Conservation (phyloP, 2,329 filamentous ascomycete species). For the Chrysoporthe cubensis region DNA sequence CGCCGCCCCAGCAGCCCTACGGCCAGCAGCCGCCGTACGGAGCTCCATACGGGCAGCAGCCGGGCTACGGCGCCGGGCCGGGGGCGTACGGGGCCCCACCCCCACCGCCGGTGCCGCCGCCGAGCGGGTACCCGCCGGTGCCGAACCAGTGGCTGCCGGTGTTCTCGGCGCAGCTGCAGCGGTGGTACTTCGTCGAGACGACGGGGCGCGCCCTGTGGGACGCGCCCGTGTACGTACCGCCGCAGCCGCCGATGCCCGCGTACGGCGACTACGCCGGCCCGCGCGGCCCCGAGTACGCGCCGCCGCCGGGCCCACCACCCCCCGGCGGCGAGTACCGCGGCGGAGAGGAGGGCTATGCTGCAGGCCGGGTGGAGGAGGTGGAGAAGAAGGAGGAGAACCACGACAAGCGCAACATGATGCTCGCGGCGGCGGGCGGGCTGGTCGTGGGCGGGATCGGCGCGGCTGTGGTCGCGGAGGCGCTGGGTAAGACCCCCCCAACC, state of each 20-base stretch:
- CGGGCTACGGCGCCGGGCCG: conserved; percentile 9
- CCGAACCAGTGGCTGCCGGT: conserved; percentile 59
- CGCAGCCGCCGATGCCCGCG: conserved; percentile 28
- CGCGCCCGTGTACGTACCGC: conserved; percentile 36
- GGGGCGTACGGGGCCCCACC: conserved; percentile 24
- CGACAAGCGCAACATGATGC: conserved; percentile 57
- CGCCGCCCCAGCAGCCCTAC: conserved; percentile 22
- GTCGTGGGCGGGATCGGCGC: conserved; percentile 61
- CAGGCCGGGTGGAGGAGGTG: neutral
- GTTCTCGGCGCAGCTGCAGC: conserved; percentile 57
- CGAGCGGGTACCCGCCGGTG: conserved; percentile 44
- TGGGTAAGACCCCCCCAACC: conserved; percentile 44
- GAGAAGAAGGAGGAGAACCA: conserved; percentile 45
- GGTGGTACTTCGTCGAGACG: conserved; percentile 62
- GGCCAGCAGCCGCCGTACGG: conserved; percentile 25
- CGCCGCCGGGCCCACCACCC: conserved; percentile 14
- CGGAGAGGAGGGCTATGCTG: conserved; percentile 10
- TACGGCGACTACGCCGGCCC: conserved; percentile 29
- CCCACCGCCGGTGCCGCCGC: conserved; percentile 27
- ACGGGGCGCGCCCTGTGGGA: conserved; percentile 64
- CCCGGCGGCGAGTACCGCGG: conserved; percentile 14
- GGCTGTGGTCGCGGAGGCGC: conserved; percentile 59
- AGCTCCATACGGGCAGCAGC: conserved; percentile 29
- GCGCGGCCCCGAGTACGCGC: conserved; percentile 21
- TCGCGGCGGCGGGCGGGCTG: conserved; percentile 63